Percentiles rank a stretch among this genome's conserved stretches.
Evolutionary conservation across 1,284 basidiomycete species (phyloP).

Genomic region (Nidula niveotomentosa): DNA sequence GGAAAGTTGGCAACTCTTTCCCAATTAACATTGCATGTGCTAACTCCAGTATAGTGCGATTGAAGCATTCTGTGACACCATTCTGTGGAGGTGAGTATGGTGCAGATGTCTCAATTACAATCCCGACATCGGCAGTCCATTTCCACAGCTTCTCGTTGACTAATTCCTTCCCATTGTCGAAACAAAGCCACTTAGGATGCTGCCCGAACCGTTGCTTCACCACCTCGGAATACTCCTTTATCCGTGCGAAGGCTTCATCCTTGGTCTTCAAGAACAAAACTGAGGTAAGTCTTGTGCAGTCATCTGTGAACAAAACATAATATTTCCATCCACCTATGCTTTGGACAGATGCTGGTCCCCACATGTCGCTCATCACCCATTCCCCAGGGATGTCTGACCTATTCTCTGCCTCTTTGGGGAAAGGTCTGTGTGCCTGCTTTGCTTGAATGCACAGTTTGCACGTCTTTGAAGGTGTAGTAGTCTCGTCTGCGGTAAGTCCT

Average conservation of each 20-base stretch:
- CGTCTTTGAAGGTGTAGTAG: slow-evolving; percentile 2
- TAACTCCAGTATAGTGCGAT: slow-evolving; percentile 25
- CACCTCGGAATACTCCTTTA: slow-evolving; percentile 7
- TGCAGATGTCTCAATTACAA: slow-evolving; percentile 22
- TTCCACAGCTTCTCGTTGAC: slow-evolving; percentile 9
- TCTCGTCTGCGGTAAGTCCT: slow-evolving; percentile 23
- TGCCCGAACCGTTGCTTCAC: slow-evolving; percentile 9
- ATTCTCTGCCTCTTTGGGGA: slow-evolving; percentile 15
- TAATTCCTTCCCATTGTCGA: slow-evolving; percentile 18
- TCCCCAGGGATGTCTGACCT: slow-evolving; percentile 6
- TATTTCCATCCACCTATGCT: slow-evolving; percentile 10
- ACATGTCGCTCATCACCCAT: slow-evolving; percentile 7
- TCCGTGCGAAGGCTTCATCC: slow-evolving; percentile 9
- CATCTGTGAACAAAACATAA: slow-evolving; percentile 20
- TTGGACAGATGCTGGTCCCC: slow-evolving; percentile 8
- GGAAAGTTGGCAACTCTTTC: slow-evolving; percentile 23
- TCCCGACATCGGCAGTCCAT: slow-evolving; percentile 12
- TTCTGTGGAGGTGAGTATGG: slow-evolving; percentile 37
- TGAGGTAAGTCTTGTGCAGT: slow-evolving; percentile 1
- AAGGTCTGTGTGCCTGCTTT: slow-evolving; percentile 22
- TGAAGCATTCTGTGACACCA: slow-evolving; percentile 35
- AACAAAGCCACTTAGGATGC: slow-evolving; percentile 7
- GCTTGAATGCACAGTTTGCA: slow-evolving; percentile 29
- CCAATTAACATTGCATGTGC: slow-evolving; percentile 24
- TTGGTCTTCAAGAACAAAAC: slow-evolving; percentile 15